These are phyloP conservation scores for Coniochaeta sp. DNA, from an alignment of 2,329 filamentous ascomycete genomes.

Conservation along the genomic window DNA sequence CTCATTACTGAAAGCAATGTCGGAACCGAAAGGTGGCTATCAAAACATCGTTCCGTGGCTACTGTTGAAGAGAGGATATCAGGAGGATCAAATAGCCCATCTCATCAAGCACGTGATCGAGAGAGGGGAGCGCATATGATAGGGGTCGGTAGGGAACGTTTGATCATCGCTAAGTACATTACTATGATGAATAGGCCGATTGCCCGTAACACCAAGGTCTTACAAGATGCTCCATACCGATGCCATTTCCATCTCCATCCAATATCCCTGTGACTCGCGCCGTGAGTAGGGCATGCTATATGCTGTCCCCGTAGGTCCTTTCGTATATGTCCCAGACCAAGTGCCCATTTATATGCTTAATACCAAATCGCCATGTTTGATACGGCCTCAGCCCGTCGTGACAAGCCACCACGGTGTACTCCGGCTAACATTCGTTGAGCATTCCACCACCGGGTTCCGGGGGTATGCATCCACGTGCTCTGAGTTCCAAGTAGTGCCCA, in stretches of 20 bases:
- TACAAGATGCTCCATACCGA: neutral
- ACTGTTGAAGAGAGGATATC: neutral
- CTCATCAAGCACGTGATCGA: neutral
- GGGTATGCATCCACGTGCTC: neutral
- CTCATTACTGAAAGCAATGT: neutral
- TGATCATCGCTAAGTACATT: too few species aligned
- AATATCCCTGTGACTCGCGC: too few species aligned
- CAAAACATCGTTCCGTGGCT: neutral
- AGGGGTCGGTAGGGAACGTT: too few species aligned
- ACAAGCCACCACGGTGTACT: neutral
- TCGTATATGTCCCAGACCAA: neutral
- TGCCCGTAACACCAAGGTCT: too few species aligned
- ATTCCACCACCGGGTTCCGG: neutral
- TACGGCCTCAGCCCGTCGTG: neutral
- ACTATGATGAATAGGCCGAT: too few species aligned
- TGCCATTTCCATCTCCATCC: neutral
- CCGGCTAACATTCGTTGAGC: neutral
- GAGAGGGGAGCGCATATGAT: neutral
- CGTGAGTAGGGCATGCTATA: neutral
- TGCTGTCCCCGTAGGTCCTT: neutral
- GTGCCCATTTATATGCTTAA: too few species aligned
- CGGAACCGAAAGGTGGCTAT: neutral
- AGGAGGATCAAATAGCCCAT: neutral
- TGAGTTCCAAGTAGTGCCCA: neutral
- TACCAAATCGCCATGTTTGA: neutral